These are phyloP conservation scores for Arabis alpina DNA, from an alignment of 345 rosid species.

Conservation along the genomic window DNA sequence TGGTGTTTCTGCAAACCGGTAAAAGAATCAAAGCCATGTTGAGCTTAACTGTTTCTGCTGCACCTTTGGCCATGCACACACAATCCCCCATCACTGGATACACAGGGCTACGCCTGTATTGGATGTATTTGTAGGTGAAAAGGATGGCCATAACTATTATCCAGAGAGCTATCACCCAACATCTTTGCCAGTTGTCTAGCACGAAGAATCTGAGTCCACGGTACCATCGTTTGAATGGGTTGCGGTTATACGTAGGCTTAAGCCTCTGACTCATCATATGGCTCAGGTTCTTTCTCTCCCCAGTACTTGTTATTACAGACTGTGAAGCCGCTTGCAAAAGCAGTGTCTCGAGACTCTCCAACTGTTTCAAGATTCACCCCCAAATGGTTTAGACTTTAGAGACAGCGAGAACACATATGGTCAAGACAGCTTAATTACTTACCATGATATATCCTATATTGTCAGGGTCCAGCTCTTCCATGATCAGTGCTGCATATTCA, in stretches of 20 bases:
- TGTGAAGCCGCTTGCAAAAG: slow-evolving; percentile 64
- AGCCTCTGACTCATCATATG: slow-evolving; percentile 82
- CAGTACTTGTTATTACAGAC: slow-evolving; percentile 49
- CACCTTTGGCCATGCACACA: slow-evolving; percentile 82
- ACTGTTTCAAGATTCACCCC: slow-evolving; percentile 48
- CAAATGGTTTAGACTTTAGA: neutral
- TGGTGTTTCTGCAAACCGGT: slow-evolving; percentile 78
- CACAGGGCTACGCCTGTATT: slow-evolving; percentile 55
- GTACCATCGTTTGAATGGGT: slow-evolving; percentile 53
- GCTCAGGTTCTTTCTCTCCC: slow-evolving; percentile 70
- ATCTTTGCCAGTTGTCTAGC: slow-evolving; percentile 76
- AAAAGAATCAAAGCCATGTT: slow-evolving; percentile 82
- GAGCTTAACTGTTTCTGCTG: slow-evolving; percentile 69
- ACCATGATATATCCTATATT: slow-evolving; percentile 78
- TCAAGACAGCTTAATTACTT: slow-evolving; percentile 17
- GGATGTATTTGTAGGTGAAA: slow-evolving; percentile 62
- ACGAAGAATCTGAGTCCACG: slow-evolving; percentile 54
- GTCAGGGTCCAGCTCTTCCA: slow-evolving; percentile 88
- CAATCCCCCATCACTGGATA: slow-evolving; percentile 69
- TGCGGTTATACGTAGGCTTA: slow-evolving; percentile 56
- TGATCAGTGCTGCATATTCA: slow-evolving; percentile 79
- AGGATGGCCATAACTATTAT: slow-evolving; percentile 59
- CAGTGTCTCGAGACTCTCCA: slow-evolving; percentile 68
- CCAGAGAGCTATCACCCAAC: slow-evolving; percentile 75
- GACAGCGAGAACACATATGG: neutral